These are phyloP conservation scores for Kazachstania kunashirensis DNA, from an alignment of 805 yeast genomes.

Conservation along the genomic window DNA sequence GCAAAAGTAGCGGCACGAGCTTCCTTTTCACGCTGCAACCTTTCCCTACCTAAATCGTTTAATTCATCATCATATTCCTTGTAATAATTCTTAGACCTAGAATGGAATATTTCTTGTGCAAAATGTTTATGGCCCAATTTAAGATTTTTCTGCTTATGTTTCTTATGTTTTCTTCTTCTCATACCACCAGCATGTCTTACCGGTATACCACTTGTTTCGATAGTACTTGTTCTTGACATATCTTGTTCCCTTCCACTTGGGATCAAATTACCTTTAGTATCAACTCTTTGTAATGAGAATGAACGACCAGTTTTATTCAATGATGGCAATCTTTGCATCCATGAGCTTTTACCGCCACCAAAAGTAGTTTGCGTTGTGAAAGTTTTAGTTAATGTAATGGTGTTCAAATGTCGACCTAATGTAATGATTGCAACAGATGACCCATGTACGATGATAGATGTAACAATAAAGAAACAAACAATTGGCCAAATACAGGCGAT, in stretches of 20 bases:
- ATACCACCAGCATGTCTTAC: constrained; percentile 72
- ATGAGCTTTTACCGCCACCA: constrained; percentile 44
- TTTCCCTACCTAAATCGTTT: constrained; percentile 28
- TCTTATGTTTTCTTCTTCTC: constrained; percentile 37
- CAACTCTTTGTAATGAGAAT: constrained; percentile 74
- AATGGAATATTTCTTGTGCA: constrained; percentile 5
- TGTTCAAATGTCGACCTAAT: constrained; percentile 77
- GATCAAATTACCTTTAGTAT: constrained; percentile 42
- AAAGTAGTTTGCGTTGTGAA: constrained; percentile 64
- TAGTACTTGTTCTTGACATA: constrained; percentile 31
- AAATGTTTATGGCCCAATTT: constrained; percentile 13
- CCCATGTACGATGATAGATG: constrained; percentile 84
- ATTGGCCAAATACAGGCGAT: constrained; percentile 73
- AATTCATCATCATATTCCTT: constrained; percentile 22
- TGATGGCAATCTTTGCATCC: constrained; percentile 82
- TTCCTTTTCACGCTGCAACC: constrained; percentile 33
- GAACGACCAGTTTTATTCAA: constrained; percentile 60
- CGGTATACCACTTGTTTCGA: constrained; percentile 56
- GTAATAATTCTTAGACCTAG: constrained; percentile 9
- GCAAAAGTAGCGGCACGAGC: constrained; percentile 38
- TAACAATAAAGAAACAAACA: constrained; percentile 65
- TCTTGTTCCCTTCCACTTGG: constrained; percentile 6
- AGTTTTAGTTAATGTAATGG: constrained; percentile 88
- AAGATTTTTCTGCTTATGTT: constrained; percentile 27
- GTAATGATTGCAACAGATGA: constrained; percentile 72